Percentiles rank a stretch among this genome's conserved stretches.
Evolutionary conservation across 139 green algal species (phyloP).

Genomic region (Chlorella sp.): DNA sequence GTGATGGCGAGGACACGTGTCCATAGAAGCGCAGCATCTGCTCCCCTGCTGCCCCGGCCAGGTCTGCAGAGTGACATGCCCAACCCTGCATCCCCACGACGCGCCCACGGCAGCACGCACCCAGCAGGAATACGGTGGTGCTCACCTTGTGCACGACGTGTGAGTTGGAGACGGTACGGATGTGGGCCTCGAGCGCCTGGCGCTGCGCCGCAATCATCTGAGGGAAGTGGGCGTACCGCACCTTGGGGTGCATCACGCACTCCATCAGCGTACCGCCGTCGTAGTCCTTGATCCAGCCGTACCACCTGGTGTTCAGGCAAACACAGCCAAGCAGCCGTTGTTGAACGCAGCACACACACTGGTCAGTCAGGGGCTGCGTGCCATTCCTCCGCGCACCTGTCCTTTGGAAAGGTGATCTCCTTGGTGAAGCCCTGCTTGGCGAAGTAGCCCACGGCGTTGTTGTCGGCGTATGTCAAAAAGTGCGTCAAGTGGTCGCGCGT

Average conservation of each 20-base stretch:
- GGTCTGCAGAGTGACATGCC: too few relatives aligned
- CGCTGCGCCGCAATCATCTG: conserved; percentile 27
- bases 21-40: too few relatives aligned
- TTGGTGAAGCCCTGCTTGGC: conserved; percentile 94
- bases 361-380: neutral
- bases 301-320: conserved; percentile 39
- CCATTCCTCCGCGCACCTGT: conserved; percentile 14
- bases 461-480: conserved; percentile 99
- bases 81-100: too few relatives aligned
- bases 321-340: too few relatives aligned
- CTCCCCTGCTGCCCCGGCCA: too few relatives aligned
- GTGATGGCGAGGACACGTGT: too few relatives aligned
- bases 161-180: conserved; percentile 60
- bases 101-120: too few relatives aligned
- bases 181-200: conserved; percentile 41
- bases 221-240: conserved; percentile 58
- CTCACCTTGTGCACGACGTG: conserved; percentile 71
- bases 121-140: too few relatives aligned
- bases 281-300: conserved; percentile 98
- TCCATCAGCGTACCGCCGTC: conserved; percentile 99
- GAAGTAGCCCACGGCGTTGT: conserved; percentile 98
- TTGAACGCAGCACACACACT: neutral
- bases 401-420: conserved; percentile 64
- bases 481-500: conserved; percentile 68
- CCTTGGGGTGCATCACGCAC: conserved; percentile 65